Evolutionary conservation across 2,329 filamentous ascomycete genomes (phyloP), one percentile per base, ranked within the genome.

Genomic region (Lomentospora prolificans): DNA sequence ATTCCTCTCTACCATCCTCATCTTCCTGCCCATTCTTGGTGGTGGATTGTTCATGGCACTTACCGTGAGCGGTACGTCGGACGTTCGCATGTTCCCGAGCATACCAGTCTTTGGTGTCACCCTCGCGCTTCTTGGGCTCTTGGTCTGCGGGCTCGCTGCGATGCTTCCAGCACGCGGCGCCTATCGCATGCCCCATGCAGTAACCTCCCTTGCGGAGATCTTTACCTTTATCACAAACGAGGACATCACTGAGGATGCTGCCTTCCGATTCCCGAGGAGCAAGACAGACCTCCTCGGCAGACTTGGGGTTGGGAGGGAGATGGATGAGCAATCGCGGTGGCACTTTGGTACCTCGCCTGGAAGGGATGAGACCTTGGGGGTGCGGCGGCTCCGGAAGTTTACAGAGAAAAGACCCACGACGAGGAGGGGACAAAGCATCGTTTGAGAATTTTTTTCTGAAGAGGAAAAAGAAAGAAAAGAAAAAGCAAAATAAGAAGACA

Each of bases 181-280:
- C 39, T 81, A 84, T 61, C 74, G 84, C 44, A 78, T 95, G 1
- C 89, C 90, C 0, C 90, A 95, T 65, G 77, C 78, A 4, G 83
- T 88, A 41, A 80, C 78, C 58, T 89, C 80, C 50, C 75, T 95
- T 17, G 87, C 87, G 1, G 89, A 91, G 66, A 75, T 91, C 22
- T 79, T 95, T 61, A 86, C 83, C 64, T 91, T 92, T 66, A 75
- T 92, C 44, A 83, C 88, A 58, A 84, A 85, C 61, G 85, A 84
- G 46, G 85, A 86, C 24, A 73, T 95, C 17, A 73, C 89, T 2
- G 75, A 80, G 4, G 90, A 96, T 64, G 77, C 83, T 8, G 80
- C 86, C 0, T 92, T 96, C 66, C 78, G 83, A 53, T 79, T 84
- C 36, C 81, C 86, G 2, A 75, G 77, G 27, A 84, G 77, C n/a